phyloP scores from a whole-genome alignment of 305 asterid genomes.

The Fraxinus greggii region DNA sequence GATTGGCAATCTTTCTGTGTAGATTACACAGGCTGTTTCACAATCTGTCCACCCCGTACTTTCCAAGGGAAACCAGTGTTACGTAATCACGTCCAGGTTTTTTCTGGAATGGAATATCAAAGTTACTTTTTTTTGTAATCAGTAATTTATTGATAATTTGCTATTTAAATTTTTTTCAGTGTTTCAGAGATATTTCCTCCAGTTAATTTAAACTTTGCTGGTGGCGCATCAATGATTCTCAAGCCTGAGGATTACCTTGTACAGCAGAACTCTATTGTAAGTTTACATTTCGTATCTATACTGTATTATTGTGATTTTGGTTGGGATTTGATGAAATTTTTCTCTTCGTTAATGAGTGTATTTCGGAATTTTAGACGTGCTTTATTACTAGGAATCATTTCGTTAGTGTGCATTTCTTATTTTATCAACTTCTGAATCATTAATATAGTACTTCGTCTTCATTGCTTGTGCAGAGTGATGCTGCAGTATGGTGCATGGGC shows the following conservation, averaged over 20 bases:
- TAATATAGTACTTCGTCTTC: not conserved
- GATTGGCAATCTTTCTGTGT: conserved; percentile 27
- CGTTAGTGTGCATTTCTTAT: not conserved
- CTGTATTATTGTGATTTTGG: not conserved
- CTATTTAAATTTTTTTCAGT: conserved; percentile 31
- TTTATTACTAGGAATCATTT: not conserved
- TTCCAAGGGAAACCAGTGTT: conserved; percentile 69
- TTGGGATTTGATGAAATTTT: not conserved
- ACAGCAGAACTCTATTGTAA: conserved; percentile 74
- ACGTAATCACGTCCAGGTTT: conserved; percentile 70
- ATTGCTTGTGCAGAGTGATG: conserved; percentile 61
- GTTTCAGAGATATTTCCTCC: conserved; percentile 63
- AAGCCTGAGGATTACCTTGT: conserved; percentile 83
- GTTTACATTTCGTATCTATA: conserved; percentile 28
- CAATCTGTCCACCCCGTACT: conserved; percentile 54
- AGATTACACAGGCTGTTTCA: conserved; percentile 63
- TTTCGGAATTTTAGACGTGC: not conserved
- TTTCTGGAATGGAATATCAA: conserved; percentile 4
- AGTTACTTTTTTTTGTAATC: not conserved
- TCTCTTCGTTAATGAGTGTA: not conserved
- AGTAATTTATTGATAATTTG: not conserved
- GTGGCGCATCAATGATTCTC: conserved; percentile 74
- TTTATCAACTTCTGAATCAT: not conserved
- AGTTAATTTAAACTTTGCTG: conserved; percentile 72
- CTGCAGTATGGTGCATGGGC: conserved; percentile 84